Evolutionary conservation across 2,329 filamentous ascomycete genomes (phyloP).

Genomic region (Colletotrichum tropicale): DNA sequence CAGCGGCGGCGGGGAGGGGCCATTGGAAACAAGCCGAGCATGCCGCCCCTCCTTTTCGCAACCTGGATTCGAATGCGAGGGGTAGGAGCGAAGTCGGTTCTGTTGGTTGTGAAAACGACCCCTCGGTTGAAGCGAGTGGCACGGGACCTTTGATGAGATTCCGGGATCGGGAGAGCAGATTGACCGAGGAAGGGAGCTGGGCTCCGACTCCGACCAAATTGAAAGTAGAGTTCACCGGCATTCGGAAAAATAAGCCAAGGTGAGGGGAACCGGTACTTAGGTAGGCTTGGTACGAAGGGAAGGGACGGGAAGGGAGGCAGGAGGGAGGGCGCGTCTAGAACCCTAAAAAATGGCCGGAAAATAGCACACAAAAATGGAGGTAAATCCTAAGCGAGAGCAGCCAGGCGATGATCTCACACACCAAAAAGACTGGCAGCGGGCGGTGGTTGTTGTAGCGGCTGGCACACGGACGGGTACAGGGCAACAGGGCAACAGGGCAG

Average conservation of each 20-base stretch:
- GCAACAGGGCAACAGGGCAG: background rate
- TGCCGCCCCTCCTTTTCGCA: conserved; percentile 13
- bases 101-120: background rate
- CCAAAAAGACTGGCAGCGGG: background rate
- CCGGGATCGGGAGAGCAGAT: conserved; percentile 11
- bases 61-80: background rate
- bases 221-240: background rate
- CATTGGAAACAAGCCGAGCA: conserved; percentile 2
- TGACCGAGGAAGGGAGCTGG: background rate
- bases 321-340: conserved; percentile 8
- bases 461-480: background rate
- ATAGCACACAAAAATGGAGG: conserved; percentile 18
- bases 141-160: background rate
- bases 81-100: background rate
- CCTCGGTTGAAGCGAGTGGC: background rate
- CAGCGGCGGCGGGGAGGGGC: background rate
- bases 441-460: background rate
- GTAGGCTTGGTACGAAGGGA: no score
- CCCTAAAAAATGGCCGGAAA: conserved; percentile 9
- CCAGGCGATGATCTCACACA: conserved; percentile 5
- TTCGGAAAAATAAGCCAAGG: background rate
- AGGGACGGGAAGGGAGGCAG: background rate
- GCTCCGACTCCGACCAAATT: background rate
- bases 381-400: conserved; percentile 16
- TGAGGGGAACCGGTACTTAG: background rate